Base-by-base conservation (phyloP, 768 basidiomycete species). In the Naganishia onofrii region DNA sequence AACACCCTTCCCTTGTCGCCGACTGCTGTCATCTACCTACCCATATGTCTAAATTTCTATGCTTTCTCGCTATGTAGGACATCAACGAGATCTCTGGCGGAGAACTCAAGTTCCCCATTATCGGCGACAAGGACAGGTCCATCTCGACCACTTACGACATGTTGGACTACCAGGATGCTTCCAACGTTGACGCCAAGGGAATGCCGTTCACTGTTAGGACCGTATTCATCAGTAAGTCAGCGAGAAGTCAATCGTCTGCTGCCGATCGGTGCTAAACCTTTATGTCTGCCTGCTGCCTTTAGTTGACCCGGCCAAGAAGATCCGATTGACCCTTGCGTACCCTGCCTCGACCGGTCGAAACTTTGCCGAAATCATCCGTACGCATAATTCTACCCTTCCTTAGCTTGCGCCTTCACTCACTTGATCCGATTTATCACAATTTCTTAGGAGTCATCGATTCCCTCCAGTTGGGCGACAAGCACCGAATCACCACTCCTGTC, bases 141-240 rank as follows among this genome's bases (percentile, higher is more conserved):
- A 86, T 97, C 56, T 89, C 92, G 12, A 76, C 76, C 15, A 83
- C 92, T 68, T 95, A 96, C 78, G 94, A 96, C 79, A 97, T 97
- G 95, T 85, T 98, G 69, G 96, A 98, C 81, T 86, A 90, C 78
- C 91, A 93, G 82, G 96, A 99, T 82, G 86, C 89, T 52, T 94
- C 93, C 67, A 99, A 83, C 75, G 80, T 83, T 69, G 83, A 84
- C 73, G 79, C 79, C 67, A 81, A 81, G 73, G 81, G 93, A 56
- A 85, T 97, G 53, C 96, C 96, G 26, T 93, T 97, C 85, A 99
- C 96, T 57, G 92, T 99, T 82, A 90, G 96, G 71, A 96, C 93
- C 9, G 96, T 99, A 71, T 99, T 95, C 82, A 84, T 99, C 74
- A 92, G 77, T 77, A 56, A 75, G 77, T 77, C 60, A 23, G 13